phyloP scores from a whole-genome alignment of 192 early-diverging fungal genomes.

The Helicostylum pulchrum region DNA sequence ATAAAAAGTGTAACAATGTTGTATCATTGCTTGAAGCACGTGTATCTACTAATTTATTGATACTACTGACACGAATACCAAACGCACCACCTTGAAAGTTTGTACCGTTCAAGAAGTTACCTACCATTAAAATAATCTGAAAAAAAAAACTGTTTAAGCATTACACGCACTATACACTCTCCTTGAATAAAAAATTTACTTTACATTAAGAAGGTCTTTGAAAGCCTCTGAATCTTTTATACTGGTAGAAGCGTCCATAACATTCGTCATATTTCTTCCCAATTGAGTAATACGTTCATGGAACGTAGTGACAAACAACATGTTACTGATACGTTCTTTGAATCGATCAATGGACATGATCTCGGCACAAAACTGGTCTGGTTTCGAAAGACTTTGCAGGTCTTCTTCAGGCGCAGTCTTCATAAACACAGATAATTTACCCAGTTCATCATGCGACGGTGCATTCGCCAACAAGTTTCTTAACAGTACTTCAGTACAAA shows the following conservation, averaged over 20 bases:
- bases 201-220: slow-evolving; percentile 66
- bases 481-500: slow-evolving; percentile 61
- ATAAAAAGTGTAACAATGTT: slow-evolving; percentile 80
- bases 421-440: slow-evolving; percentile 63
- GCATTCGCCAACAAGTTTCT: slow-evolving; percentile 65
- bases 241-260: slow-evolving; percentile 61
- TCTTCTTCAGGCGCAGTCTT: slow-evolving; percentile 62
- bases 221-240: slow-evolving; percentile 67
- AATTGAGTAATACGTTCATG: slow-evolving; percentile 59
- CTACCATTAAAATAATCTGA: slow-evolving; percentile 69
- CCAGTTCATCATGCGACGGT: slow-evolving; percentile 72
- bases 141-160: not conserved
- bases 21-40: slow-evolving; percentile 64
- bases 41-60: slow-evolving; percentile 87
- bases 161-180: not conserved
- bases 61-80: slow-evolving; percentile 80
- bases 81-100: slow-evolving; percentile 80
- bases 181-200: slow-evolving; percentile 11
- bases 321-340: slow-evolving; percentile 69
- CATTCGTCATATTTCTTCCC: slow-evolving; percentile 55
- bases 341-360: slow-evolving; percentile 76
- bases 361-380: slow-evolving; percentile 75
- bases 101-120: slow-evolving; percentile 82
- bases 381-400: slow-evolving; percentile 55
- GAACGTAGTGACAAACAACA: slow-evolving; percentile 68